A percentile compares a stretch with the other conserved stretches of the same genome.
phyloP scores from a whole-genome alignment of 352 stramenopile species.

The Globisporangium orthogonon region DNA sequence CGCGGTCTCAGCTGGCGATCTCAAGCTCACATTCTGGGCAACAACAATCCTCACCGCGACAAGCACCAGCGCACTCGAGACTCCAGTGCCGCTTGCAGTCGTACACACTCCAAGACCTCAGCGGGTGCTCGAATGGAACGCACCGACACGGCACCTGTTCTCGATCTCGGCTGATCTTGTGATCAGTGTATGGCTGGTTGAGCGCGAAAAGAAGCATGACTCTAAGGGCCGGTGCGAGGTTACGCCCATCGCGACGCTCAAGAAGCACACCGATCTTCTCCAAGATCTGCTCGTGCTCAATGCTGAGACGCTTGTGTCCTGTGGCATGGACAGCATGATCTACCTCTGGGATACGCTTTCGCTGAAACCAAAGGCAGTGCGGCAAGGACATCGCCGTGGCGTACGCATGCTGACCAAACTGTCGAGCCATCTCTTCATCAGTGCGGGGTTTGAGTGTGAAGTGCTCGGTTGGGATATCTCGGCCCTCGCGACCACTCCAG shows the following conservation, averaged over 20 bases:
- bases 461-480: conserved; percentile 74
- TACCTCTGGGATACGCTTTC: conserved; percentile 61
- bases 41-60: conserved; percentile 51
- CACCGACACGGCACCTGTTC: conserved; percentile 42
- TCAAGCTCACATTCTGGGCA: conserved; percentile 79
- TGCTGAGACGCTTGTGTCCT: conserved; percentile 55
- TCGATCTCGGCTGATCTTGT: conserved; percentile 67
- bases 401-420: conserved; percentile 58
- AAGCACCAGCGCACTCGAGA: conserved; percentile 58
- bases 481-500: conserved; percentile 39
- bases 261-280: conserved; percentile 63
- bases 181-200: conserved; percentile 61
- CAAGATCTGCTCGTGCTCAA: conserved; percentile 76
- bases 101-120: conserved; percentile 61
- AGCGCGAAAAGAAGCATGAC: conserved; percentile 27
- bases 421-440: conserved; percentile 65
- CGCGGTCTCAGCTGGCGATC: conserved; percentile 59
- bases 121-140: conserved; percentile 67
- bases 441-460: conserved; percentile 67
- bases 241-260: conserved; percentile 41
- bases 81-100: conserved; percentile 48
- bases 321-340: conserved; percentile 74
- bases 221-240: conserved; percentile 44
- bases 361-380: conserved; percentile 34
- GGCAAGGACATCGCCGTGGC: conserved; percentile 53